phyloP scores from a whole-genome alignment of 441 rosid species.

The Aleurites moluccanus region DNA sequence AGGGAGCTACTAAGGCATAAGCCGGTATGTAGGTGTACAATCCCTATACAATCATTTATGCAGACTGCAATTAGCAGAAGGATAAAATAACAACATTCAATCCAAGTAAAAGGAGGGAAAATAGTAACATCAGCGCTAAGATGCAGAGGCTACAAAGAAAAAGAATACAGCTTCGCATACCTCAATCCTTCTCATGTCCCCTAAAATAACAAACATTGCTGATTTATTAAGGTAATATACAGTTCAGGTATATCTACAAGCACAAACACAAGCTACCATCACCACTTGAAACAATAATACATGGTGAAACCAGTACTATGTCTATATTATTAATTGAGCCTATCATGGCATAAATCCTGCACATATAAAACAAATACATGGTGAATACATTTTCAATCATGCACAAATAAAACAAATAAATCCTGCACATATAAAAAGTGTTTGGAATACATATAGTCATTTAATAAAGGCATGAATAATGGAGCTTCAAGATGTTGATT shows the following conservation, averaged over 20 bases:
- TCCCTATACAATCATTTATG: too few relatives aligned
- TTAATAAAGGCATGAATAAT: background rate
- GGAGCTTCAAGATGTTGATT: background rate
- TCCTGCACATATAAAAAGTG: background rate
- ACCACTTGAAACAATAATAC: background rate
- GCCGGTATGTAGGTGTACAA: too few relatives aligned
- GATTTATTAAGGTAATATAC: too few relatives aligned
- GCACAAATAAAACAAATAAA: too few relatives aligned
- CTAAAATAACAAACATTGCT: background rate
- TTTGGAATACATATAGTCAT: background rate
- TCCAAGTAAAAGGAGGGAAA: background rate
- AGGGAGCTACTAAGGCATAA: too few relatives aligned
- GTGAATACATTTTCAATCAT: too few relatives aligned
- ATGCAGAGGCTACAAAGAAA: background rate
- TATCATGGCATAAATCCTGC: background rate
- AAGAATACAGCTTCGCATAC: background rate
- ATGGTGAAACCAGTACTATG: background rate
- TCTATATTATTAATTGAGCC: background rate
- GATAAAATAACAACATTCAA: background rate
- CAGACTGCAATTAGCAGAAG: too few relatives aligned
- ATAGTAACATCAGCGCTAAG: background rate
- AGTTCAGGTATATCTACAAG: too few relatives aligned
- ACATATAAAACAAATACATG: too few relatives aligned
- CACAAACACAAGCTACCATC: background rate
- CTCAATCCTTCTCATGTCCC: too few relatives aligned